Evolutionary conservation across 352 stramenopile genomes (phyloP).

Genomic region (Globisporangium uncinulatum): DNA sequence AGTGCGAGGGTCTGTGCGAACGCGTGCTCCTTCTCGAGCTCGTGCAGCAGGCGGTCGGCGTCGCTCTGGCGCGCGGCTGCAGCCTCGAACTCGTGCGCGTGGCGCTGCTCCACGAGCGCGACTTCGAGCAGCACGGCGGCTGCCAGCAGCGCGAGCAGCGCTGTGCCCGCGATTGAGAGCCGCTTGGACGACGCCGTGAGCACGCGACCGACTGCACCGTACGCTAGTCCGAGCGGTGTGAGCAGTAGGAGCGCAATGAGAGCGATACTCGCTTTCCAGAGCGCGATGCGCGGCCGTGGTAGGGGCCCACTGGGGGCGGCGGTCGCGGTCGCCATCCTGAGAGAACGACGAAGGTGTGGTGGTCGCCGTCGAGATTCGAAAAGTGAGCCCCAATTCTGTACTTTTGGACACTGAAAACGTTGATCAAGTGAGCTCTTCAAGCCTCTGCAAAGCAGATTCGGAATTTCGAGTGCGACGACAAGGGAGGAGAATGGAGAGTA

Average conservation of each 20-base stretch:
- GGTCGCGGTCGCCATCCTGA: background rate
- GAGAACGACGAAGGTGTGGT: background rate
- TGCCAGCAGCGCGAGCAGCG: conserved; percentile 16
- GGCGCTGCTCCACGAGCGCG: conserved; percentile 10
- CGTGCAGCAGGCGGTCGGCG: conserved; percentile 4
- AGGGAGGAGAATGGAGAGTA: conserved; percentile 8
- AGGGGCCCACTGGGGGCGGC: background rate
- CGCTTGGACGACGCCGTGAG: conserved; percentile 24
- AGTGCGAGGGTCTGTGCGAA: conserved; percentile 9
- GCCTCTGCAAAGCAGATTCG: background rate
- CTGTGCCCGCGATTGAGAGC: conserved; percentile 19
- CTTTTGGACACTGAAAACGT: background rate
- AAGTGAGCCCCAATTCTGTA: too few relatives aligned
- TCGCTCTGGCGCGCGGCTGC: conserved; percentile 4
- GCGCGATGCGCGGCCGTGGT: conserved; percentile 13
- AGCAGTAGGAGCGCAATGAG: conserved; percentile 22
- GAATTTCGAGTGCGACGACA: background rate
- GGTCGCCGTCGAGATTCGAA: too few relatives aligned
- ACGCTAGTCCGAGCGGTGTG: conserved; percentile 37
- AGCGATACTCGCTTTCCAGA: conserved; percentile 19
- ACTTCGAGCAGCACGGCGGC: conserved; percentile 17
- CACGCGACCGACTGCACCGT: conserved; percentile 33
- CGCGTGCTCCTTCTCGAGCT: conserved; percentile 1
- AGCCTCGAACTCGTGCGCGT: conserved; percentile 5
- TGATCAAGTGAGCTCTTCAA: background rate